Base-by-base conservation (phyloP, 257 asterid species). In the Marsdenia floribunda region DNA sequence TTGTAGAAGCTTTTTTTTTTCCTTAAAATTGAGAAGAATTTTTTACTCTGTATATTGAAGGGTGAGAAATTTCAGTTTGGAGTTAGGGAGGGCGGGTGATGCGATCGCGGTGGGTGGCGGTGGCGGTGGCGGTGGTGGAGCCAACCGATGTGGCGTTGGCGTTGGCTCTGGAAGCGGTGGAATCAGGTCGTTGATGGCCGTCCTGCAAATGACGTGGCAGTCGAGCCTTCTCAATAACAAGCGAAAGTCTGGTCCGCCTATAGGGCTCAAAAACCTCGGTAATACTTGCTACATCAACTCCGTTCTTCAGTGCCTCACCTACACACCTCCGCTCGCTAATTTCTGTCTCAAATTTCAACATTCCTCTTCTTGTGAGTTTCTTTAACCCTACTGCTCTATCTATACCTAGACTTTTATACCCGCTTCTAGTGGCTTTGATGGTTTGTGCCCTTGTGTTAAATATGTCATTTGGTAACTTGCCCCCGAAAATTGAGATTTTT, bases 131-230 rank as follows among this genome's bases (percentile, higher is more conserved):
- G 76, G 8, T 65, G 79, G 76, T 55, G 73, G 82, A 35, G 68
- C 58, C 26, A 66, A 55, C 54, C 67, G 73, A 64, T 68, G 80
- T 57, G 80, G 80, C 59, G 78, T 80, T 54, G 80, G 81, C 74
- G 78, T 70, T 42, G 13, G 71, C 49, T 24, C 33, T 50, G 80
- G 83, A 82, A 81, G 84, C 80, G 87, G 83, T 33, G 88, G 87
- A 73, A 85, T 76, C 73, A 52, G 83, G 84, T 79, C 86, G 91
- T 83, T 86, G 83, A 88, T 90, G 97, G 91, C 86, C 88, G 82
- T 82, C 86, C 86, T 89, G 96, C 97, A 95, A 87, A 92, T 95
- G 99, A 88, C 92, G 88, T 95, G 99, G 99, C 98, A 88, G 89
- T 88, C 96, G 82, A 87, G 86, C 85, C 84, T 88, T 59, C 90